Conservation (phyloP, 129 eudicot species). For the Flaveria ramosissima region DNA sequence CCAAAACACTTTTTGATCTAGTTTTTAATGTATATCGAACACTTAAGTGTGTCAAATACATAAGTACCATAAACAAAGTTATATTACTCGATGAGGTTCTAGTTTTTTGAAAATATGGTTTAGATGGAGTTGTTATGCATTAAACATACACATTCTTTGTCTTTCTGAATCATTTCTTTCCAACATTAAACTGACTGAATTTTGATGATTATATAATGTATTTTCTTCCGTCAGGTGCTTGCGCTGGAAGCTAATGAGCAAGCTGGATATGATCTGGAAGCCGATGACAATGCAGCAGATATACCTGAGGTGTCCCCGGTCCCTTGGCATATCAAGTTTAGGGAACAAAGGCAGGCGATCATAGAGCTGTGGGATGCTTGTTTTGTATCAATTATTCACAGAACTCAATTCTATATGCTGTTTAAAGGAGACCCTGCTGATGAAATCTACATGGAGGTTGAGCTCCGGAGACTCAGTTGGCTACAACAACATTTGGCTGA, state of each 20-base stretch:
- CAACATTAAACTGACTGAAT: neutral
- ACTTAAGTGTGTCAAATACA: neutral
- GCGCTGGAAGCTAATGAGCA: slow-evolving; percentile 96
- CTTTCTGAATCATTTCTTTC: neutral
- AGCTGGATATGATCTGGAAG: slow-evolving; percentile 77
- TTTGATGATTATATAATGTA: slow-evolving; percentile 4
- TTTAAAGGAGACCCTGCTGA: slow-evolving; percentile 94
- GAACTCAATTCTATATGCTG: slow-evolving; percentile 89
- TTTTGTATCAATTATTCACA: slow-evolving; percentile 82
- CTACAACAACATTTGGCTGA: slow-evolving; percentile 80
- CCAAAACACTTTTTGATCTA: neutral
- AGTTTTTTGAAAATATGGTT: no score
- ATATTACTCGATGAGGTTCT: neutral
- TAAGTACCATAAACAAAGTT: neutral
- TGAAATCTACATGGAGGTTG: slow-evolving; percentile 92
- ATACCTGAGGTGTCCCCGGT: slow-evolving; percentile 54
- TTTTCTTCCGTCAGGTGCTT: slow-evolving; percentile 59
- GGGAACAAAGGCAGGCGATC: slow-evolving; percentile 87
- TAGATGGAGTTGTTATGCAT: no score
- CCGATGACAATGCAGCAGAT: slow-evolving; percentile 49
- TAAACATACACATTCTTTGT: neutral
- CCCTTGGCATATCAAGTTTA: slow-evolving; percentile 64
- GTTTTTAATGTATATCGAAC: neutral
- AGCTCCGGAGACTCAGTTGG: slow-evolving; percentile 90
- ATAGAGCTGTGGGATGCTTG: slow-evolving; percentile 92